Percentiles rank a stretch among this genome's conserved stretches.
Evolutionary conservation across 2,329 filamentous ascomycete genomes (phyloP).

Genomic region (Aspergillus quadrilineatus): DNA sequence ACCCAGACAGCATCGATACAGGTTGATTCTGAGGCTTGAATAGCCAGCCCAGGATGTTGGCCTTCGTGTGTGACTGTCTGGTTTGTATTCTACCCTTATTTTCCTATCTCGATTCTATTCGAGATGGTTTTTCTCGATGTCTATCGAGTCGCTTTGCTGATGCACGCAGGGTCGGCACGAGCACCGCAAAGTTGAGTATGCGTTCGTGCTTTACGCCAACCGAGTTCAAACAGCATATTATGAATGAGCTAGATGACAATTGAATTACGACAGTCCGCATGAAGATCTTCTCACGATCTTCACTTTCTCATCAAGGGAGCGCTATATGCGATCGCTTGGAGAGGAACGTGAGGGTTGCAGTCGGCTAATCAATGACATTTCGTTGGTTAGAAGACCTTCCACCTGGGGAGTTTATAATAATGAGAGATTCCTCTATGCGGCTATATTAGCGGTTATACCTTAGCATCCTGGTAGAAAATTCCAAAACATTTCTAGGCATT

Average conservation of each 20-base stretch:
- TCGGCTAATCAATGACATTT: no score
- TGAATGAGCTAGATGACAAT: slow-evolving; percentile 20
- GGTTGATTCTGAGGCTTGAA: neutral
- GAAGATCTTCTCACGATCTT: slow-evolving; percentile 17
- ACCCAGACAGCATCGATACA: neutral
- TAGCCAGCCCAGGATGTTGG: no score
- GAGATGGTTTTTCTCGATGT: no score
- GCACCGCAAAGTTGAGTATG: neutral
- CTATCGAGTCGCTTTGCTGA: no score
- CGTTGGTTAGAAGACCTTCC: no score
- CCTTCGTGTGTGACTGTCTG: no score
- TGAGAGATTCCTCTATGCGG: no score
- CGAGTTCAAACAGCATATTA: neutral
- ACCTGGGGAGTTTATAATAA: neutral
- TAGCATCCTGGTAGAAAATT: neutral
- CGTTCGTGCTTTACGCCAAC: neutral
- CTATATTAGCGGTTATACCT: no score
- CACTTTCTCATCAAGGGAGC: slow-evolving; percentile 37
- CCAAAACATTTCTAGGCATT: neutral
- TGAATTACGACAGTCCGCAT: slow-evolving; percentile 17
- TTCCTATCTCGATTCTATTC: no score
- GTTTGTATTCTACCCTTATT: no score
- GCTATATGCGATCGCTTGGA: slow-evolving; percentile 40
- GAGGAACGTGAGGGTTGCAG: slow-evolving; percentile 26
- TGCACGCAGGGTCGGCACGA: neutral